Evolutionary conservation across 2,329 filamentous ascomycete species (phyloP).

Genomic region (Fusarium sp.): DNA sequence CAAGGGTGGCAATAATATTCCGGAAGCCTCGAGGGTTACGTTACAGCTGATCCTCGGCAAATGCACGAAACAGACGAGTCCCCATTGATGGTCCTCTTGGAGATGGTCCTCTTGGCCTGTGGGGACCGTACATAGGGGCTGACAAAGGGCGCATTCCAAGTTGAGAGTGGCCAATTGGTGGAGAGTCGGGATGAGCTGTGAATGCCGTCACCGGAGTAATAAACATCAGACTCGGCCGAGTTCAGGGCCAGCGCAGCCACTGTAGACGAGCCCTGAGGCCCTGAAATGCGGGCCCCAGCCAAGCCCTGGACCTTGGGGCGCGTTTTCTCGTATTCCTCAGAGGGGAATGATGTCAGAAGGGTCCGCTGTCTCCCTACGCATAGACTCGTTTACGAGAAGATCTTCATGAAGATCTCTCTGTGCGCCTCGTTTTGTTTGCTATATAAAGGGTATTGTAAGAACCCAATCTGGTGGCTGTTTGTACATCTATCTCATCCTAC

Average conservation of each 20-base stretch:
- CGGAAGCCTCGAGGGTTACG: background rate
- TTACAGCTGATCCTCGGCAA: conserved; percentile 3
- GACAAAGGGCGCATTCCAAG: background rate
- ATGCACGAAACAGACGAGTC: background rate
- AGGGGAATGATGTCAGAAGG: conserved; percentile 33
- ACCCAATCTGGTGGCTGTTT: background rate
- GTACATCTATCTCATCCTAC: background rate
- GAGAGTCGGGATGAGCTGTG: background rate
- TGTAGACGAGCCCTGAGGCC: background rate
- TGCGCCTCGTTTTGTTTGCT: conserved; percentile 11
- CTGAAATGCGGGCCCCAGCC: background rate
- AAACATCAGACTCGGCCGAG: conserved; percentile 9
- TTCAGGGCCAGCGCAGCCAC: background rate
- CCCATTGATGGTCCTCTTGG: background rate
- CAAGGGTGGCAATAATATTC: background rate
- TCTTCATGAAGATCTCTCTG: conserved; percentile 25
- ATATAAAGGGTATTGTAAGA: conserved; percentile 6
- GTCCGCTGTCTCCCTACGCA: conserved; percentile 8
- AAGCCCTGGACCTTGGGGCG: background rate
- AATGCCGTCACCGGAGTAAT: conserved; percentile 6
- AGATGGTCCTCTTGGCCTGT: background rate
- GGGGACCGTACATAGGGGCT: background rate
- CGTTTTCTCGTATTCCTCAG: conserved; percentile 1
- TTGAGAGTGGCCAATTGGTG: background rate
- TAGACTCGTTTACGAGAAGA: conserved; percentile 21